Conservation (phyloP, 345 rosid genomes). For the Cardiospermum halicacabum region DNA sequence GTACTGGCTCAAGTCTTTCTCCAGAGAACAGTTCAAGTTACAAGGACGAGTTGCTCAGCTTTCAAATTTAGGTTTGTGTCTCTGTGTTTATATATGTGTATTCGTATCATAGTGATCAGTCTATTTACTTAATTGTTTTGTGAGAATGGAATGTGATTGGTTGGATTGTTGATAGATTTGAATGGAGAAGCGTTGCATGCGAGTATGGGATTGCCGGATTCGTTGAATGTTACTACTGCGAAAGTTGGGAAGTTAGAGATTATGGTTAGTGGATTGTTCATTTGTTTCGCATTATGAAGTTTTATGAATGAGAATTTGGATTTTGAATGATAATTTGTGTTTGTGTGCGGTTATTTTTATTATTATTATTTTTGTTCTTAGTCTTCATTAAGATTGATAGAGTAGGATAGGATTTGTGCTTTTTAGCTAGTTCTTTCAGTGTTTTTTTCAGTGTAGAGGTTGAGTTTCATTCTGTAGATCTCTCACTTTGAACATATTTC, state of each 20-base stretch:
- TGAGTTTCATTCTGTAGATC: neutral
- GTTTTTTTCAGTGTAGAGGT: neutral
- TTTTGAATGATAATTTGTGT: neutral
- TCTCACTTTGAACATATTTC: too few relatives aligned
- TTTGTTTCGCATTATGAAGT: neutral
- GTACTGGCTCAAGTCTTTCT: conserved; percentile 99
- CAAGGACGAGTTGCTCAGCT: conserved; percentile 92
- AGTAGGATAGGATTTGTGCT: neutral
- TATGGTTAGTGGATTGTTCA: conserved; percentile 43
- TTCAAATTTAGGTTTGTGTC: conserved; percentile 65
- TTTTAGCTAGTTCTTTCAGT: neutral
- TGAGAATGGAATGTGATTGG: neutral
- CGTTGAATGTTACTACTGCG: conserved; percentile 77
- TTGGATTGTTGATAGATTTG: conserved; percentile 44
- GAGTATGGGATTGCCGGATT: conserved; percentile 96
- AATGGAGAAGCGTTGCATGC: conserved; percentile 98
- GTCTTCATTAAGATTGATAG: neutral
- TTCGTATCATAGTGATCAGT: too few relatives aligned
- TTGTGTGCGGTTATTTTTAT: too few relatives aligned
- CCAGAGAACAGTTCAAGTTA: conserved; percentile 93
- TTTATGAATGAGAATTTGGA: neutral
- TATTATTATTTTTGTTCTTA: neutral
- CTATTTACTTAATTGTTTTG: neutral
- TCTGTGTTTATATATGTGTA: too few relatives aligned
- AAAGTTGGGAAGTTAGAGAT: conserved; percentile 85